Base-by-base conservation (phyloP, 768 basidiomycete genomes). In the Wakefieldia striispora region DNA sequence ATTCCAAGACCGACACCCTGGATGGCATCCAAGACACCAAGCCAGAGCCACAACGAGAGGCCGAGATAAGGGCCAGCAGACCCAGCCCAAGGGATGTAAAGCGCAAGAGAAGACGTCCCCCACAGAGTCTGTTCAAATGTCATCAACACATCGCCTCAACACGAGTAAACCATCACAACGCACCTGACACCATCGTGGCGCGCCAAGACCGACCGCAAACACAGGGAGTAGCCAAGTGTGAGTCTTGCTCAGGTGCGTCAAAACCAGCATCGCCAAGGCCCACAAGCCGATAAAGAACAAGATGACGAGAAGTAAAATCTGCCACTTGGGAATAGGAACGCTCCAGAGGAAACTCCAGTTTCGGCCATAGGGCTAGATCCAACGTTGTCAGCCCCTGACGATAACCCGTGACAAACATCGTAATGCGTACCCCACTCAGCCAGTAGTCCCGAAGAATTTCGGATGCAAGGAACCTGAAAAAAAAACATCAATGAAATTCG, bases 291-390 rank as follows among this genome's bases (percentile, higher is more conserved):
- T 70, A 70, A 97, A 97, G 81, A 97, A 97, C 21, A 75, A 57
- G 63, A 87, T 65, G 64, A 95, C 78, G 45, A 95, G 83, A 21
- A 95, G 66, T 17, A 90, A 71, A 44, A 88, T 93, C 57, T 87
- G 83, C 84, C 84, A 93, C 61, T 86, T 85, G 9, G 91, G 78
- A 48, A 97, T 85, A 9, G 81, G 76, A 11, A 87, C 86, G 57
- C 76, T 81, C 94, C 94, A 97, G 8, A 97, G 74, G 84, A 93
- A 97, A 56, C 82, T 73, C 94, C 94, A 97, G 69, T 95, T 95
- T 56, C 93, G 87, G 50, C 94, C 94, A 60, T 92, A 93, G 11
- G 88, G 91, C 85, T 89, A 54, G 19, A 51, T 26, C 11, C 23
- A 57, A 50, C 26, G 35, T 36, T 23, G 40, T 58, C 46, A 59